Conservation (phyloP, 2,329 filamentous ascomycete genomes). For the Pseudogymnoascus sp. region DNA sequence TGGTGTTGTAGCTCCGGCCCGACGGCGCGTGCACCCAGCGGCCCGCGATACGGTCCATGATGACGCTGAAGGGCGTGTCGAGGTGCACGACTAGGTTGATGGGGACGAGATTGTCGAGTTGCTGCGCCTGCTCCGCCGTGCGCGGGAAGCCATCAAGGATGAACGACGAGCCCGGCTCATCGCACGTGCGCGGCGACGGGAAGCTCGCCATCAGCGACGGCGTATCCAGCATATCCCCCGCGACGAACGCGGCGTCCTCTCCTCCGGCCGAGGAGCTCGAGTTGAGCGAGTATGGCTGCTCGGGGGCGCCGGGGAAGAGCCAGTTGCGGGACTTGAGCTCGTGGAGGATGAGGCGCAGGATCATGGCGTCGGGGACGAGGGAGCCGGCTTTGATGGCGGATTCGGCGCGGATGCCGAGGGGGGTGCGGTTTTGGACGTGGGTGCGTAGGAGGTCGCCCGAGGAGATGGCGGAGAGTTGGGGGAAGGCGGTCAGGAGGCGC, state of each 20-base stretch:
- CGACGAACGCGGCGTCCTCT: constrained; percentile 32
- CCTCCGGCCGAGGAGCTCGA: constrained; percentile 23
- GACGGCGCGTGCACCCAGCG: constrained; percentile 91
- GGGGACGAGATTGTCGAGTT: constrained; percentile 74
- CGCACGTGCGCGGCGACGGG: constrained; percentile 40
- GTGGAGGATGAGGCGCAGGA: constrained; percentile 84
- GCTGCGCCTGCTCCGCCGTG: constrained; percentile 69
- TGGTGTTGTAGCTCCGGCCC: constrained; percentile 89
- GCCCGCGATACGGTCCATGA: constrained; percentile 81
- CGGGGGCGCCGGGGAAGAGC: constrained; percentile 47
- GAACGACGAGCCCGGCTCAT: constrained; percentile 75
- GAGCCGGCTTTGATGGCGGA: constrained; percentile 77
- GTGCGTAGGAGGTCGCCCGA: constrained; percentile 86
- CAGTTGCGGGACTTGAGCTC: constrained; percentile 81
- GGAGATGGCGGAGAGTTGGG: constrained; percentile 82
- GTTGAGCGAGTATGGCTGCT: constrained; percentile 21
- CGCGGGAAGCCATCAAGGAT: constrained; percentile 95
- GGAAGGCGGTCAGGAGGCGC: constrained; percentile 75
- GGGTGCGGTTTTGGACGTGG: constrained; percentile 61
- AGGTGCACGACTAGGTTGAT: constrained; percentile 90
- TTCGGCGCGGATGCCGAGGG: constrained; percentile 79
- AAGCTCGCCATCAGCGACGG: constrained; percentile 28
- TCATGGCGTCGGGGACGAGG: constrained; percentile 86
- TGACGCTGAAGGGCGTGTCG: constrained; percentile 75
- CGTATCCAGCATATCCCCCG: constrained; percentile 22